phyloP scores from a whole-genome alignment of 106 monocot genomes.

The Xerophyta viscosa region DNA sequence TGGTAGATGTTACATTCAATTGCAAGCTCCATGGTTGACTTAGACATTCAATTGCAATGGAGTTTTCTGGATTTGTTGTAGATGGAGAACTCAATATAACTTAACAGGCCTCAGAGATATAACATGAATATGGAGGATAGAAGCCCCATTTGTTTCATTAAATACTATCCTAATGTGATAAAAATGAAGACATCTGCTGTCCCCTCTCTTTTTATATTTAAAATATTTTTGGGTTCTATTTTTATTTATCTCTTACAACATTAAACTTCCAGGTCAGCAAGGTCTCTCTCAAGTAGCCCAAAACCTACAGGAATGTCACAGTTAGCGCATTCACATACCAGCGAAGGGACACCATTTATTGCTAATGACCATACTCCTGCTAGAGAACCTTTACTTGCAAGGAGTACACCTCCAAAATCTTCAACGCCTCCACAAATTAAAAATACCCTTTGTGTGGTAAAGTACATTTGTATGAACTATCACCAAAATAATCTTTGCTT shows the following conservation, averaged over 20 bases:
- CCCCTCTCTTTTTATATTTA: too few relatives aligned
- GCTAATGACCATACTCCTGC: conserved; percentile 11
- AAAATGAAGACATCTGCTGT: too few relatives aligned
- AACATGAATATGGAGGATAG: too few relatives aligned
- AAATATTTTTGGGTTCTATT: too few relatives aligned
- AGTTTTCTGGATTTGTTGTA: too few relatives aligned
- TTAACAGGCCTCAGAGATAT: too few relatives aligned
- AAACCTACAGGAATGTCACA: conserved; percentile 38
- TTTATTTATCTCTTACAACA: conserved; percentile 1
- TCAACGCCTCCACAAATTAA: conserved; percentile 23
- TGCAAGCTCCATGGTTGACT: too few relatives aligned
- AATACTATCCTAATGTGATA: too few relatives aligned
- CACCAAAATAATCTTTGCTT: neutral
- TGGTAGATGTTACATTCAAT: too few relatives aligned
- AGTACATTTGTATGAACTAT: neutral
- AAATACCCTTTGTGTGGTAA: conserved; percentile 60
- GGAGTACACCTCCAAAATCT: conserved; percentile 19
- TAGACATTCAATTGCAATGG: too few relatives aligned
- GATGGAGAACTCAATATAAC: too few relatives aligned
- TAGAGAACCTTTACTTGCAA: conserved; percentile 36
- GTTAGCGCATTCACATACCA: conserved; percentile 16
- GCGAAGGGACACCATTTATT: conserved; percentile 15
- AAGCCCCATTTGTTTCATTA: too few relatives aligned
- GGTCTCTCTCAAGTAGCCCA: conserved; percentile 70
- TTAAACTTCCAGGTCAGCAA: conserved; percentile 64